Percentiles rank a stretch among this genome's conserved stretches.
Conservation (phyloP, 208 protist genomes). For the Trypanosomatidae sp. region DNA sequence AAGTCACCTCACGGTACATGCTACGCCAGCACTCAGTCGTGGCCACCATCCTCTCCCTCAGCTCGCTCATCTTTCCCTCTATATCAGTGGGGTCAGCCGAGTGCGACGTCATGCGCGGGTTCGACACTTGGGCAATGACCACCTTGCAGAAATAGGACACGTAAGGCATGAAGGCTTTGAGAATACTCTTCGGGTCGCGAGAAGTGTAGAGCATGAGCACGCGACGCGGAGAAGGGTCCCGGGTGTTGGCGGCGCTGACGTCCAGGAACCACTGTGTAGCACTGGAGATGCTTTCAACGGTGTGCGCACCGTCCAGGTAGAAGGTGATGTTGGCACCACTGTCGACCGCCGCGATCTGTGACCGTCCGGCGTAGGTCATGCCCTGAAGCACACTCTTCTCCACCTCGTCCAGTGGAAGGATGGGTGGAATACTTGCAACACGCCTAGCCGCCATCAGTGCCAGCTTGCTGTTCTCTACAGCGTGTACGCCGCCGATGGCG, state of each 20-base stretch:
- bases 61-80: conserved; percentile 29
- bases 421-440: conserved; percentile 54
- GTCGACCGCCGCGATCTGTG: conserved; percentile 58
- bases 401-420: conserved; percentile 55
- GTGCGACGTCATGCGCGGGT: conserved; percentile 41
- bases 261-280: conserved; percentile 83
- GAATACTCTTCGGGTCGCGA: conserved; percentile 54
- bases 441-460: conserved; percentile 71
- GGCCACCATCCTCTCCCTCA: conserved; percentile 35
- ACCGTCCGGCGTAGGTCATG: conserved; percentile 78
- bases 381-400: conserved; percentile 58
- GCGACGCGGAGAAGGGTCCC: conserved; percentile 44
- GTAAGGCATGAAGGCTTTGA: conserved; percentile 80
- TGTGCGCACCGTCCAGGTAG: conserved; percentile 91
- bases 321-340: conserved; percentile 47
- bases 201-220: conserved; percentile 84
- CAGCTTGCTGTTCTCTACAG: conserved; percentile 84
- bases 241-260: conserved; percentile 42
- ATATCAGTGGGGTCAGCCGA: conserved; percentile 31
- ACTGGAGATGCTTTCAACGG: conserved; percentile 66
- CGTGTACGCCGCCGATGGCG: conserved; percentile 74
- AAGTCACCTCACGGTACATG: conserved; percentile 73
- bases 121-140: conserved; percentile 53
- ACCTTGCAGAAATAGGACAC: conserved; percentile 63
- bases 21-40: conserved; percentile 59